phyloP scores from a whole-genome alignment of 768 basidiomycete species.

The Psilocybe tampanensis region DNA sequence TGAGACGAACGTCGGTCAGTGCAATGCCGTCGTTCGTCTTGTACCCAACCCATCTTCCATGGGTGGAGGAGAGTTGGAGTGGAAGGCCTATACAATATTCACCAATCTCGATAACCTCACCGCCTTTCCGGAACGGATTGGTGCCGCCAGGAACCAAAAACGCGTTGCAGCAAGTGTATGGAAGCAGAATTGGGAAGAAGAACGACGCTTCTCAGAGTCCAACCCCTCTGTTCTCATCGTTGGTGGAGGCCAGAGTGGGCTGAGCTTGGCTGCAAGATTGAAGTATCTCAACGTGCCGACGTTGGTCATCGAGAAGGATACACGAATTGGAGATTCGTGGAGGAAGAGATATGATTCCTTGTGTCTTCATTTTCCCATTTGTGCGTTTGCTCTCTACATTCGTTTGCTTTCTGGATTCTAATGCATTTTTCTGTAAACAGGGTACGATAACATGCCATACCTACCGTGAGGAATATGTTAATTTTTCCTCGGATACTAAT shows the following conservation, averaged over 20 bases:
- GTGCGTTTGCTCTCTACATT: slow-evolving; percentile 51
- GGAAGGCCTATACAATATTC: slow-evolving; percentile 64
- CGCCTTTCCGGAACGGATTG: slow-evolving; percentile 50
- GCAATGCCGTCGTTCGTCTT: slow-evolving; percentile 55
- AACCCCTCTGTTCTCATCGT: slow-evolving; percentile 64
- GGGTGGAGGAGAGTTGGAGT: slow-evolving; percentile 29
- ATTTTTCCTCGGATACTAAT: slow-evolving; percentile 16
- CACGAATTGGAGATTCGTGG: slow-evolving; percentile 66
- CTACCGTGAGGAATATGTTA: slow-evolving; percentile 46
- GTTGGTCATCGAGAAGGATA: slow-evolving; percentile 68
- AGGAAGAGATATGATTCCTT: slow-evolving; percentile 66
- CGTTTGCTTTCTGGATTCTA: background rate
- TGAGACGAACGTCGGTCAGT: slow-evolving; percentile 49
- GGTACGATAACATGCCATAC: slow-evolving; percentile 62
- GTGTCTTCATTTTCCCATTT: slow-evolving; percentile 68
- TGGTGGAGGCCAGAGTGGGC: slow-evolving; percentile 69
- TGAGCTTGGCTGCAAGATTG: slow-evolving; percentile 67
- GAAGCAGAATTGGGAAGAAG: slow-evolving; percentile 45
- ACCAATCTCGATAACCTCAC: slow-evolving; percentile 63
- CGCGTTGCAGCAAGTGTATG: slow-evolving; percentile 55
- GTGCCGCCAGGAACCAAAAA: slow-evolving; percentile 41
- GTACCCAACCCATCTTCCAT: slow-evolving; percentile 36
- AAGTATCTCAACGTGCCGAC: slow-evolving; percentile 56
- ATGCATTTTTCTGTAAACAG: slow-evolving; percentile 28
- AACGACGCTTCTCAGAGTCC: slow-evolving; percentile 47